Conservation (phyloP, 2,329 filamentous ascomycete species). For the Nemania abortiva region DNA sequence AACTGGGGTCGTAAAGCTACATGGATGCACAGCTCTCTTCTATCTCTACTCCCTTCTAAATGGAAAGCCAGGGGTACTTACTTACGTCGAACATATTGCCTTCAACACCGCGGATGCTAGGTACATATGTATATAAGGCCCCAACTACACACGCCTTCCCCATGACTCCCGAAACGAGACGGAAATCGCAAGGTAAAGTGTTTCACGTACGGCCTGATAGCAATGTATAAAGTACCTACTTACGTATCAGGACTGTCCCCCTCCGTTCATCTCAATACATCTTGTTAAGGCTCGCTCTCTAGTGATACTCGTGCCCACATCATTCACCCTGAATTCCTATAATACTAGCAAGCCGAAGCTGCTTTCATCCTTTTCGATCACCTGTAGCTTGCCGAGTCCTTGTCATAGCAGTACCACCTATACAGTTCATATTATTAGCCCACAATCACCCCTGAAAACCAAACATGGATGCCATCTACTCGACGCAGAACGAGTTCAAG, state of each 20-base stretch:
- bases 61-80: no score
- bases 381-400: background rate
- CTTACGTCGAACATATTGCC: no score
- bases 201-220: background rate
- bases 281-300: background rate
- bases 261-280: background rate
- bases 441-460: background rate
- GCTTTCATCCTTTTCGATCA: background rate
- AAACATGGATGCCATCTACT: conserved; percentile 54
- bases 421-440: background rate
- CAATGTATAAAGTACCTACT: background rate
- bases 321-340: conserved; percentile 16
- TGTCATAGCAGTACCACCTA: background rate
- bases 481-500: conserved; percentile 53
- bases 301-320: conserved; percentile 4
- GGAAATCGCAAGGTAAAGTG: background rate
- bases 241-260: background rate
- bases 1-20: no score
- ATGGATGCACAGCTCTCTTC: no score
- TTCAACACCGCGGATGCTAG: no score
- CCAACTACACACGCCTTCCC: background rate
- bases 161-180: background rate
- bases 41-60: no score
- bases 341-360: conserved; percentile 1
- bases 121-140: no score